Conservation (phyloP, 2,329 filamentous ascomycete species). For the Colletotrichum cuscutae region DNA sequence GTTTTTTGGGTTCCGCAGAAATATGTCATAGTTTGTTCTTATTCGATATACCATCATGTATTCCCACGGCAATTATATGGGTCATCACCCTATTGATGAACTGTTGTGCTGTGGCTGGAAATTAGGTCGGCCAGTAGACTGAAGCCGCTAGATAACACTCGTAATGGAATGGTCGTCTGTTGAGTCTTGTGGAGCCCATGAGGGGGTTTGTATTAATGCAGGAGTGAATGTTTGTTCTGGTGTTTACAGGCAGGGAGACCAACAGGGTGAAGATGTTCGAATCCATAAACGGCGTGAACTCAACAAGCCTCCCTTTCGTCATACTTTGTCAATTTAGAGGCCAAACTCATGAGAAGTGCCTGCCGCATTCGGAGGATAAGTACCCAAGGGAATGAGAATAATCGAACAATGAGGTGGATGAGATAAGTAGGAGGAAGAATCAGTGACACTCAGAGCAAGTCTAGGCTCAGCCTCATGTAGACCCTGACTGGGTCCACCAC, state of each 20-base stretch:
- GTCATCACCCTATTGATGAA: neutral
- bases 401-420: neutral
- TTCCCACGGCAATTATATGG: neutral
- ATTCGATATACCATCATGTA: slow-evolving; percentile 30
- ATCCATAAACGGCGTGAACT: neutral
- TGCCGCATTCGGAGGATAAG: too few species aligned
- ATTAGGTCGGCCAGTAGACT: slow-evolving; percentile 3
- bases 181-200: neutral
- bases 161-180: slow-evolving; percentile 12
- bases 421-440: neutral
- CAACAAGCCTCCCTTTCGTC: neutral
- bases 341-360: too few species aligned
- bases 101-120: neutral
- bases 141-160: slow-evolving; percentile 2
- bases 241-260: neutral
- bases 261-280: neutral
- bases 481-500: neutral
- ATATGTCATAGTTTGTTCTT: slow-evolving; percentile 1
- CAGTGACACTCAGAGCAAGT: neutral
- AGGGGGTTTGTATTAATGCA: neutral
- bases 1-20: neutral
- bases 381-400: too few species aligned
- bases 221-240: neutral
- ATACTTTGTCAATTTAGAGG: neutral
- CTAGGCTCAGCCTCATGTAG: neutral